A percentile compares a stretch with the other conserved stretches of the same genome.
These are phyloP conservation scores for Penicillium odoratum DNA, from an alignment of 495 filamentous ascomycete genomes.

Conservation along the genomic window DNA sequence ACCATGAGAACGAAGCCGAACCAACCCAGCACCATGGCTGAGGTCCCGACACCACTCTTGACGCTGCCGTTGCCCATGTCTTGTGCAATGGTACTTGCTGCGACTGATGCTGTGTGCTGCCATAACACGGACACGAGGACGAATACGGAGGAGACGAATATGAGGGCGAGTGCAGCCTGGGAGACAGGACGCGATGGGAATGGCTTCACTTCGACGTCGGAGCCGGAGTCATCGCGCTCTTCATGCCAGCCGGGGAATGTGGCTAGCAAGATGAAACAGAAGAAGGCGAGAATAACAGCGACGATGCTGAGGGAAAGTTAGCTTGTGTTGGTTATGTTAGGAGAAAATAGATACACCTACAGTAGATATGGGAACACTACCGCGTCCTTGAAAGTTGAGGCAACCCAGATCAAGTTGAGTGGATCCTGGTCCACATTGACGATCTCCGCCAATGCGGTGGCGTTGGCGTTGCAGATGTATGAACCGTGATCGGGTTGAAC, in stretches of 20 bases:
- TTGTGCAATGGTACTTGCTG: constrained; percentile 87
- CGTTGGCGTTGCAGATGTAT: constrained; percentile 69
- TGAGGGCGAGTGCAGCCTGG: constrained; percentile 64
- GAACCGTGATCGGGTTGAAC: constrained; percentile 60
- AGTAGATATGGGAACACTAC: constrained; percentile 71
- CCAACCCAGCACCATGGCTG: constrained; percentile 95
- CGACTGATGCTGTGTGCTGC: constrained; percentile 91
- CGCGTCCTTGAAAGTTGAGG: constrained; percentile 69
- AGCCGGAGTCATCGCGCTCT: constrained; percentile 55
- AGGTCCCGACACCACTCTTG: constrained; percentile 81
- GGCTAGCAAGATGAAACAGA: constrained; percentile 68
- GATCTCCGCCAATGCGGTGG: constrained; percentile 61
- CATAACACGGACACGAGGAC: constrained; percentile 70
- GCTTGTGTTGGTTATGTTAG: background rate
- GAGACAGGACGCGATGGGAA: constrained; percentile 69
- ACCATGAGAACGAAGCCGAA: constrained; percentile 92
- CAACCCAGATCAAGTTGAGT: constrained; percentile 70
- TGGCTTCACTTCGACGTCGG: constrained; percentile 61
- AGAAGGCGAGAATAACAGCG: constrained; percentile 67
- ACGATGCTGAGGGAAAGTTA: constrained; percentile 53
- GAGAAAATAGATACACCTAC: constrained; percentile 39
- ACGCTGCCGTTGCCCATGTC: constrained; percentile 95
- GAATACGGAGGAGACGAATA: constrained; percentile 67
- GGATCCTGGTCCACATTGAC: constrained; percentile 67
- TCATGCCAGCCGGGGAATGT: constrained; percentile 75